Conservation (phyloP, 148 eudicot species). For the Fallopia convolvulus region DNA sequence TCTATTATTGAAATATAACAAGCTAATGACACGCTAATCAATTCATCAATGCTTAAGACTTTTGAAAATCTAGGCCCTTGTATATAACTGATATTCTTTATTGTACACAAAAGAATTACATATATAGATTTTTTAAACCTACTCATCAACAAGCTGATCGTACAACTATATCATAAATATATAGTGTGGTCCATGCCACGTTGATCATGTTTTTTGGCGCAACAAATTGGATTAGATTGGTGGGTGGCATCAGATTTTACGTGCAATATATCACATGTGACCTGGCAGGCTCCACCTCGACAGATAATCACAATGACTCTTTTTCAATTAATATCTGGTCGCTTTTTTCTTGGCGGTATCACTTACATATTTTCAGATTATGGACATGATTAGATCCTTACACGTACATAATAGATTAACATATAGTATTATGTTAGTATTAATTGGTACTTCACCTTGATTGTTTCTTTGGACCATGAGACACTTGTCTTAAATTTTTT, state of each 20-base stretch:
- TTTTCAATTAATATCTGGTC: background rate
- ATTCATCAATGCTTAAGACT: background rate
- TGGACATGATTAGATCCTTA: background rate
- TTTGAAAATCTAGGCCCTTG: background rate
- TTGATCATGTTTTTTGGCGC: background rate
- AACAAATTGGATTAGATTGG: background rate
- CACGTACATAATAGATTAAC: background rate
- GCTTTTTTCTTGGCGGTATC: no score
- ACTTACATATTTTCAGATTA: background rate
- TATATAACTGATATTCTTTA: background rate
- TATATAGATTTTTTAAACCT: background rate
- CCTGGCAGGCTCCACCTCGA: no score
- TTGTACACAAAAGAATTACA: background rate
- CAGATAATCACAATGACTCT: no score
- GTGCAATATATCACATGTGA: background rate
- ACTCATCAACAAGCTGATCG: background rate
- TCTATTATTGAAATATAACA: background rate
- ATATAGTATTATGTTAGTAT: background rate
- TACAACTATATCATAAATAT: background rate
- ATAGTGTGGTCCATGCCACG: background rate
- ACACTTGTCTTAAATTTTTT: background rate
- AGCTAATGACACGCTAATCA: background rate
- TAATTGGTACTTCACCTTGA: background rate
- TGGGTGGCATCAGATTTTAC: background rate
- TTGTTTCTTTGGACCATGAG: background rate